Conservation (phyloP, 2,329 filamentous ascomycete species). For the Aspergillus sp. region DNA sequence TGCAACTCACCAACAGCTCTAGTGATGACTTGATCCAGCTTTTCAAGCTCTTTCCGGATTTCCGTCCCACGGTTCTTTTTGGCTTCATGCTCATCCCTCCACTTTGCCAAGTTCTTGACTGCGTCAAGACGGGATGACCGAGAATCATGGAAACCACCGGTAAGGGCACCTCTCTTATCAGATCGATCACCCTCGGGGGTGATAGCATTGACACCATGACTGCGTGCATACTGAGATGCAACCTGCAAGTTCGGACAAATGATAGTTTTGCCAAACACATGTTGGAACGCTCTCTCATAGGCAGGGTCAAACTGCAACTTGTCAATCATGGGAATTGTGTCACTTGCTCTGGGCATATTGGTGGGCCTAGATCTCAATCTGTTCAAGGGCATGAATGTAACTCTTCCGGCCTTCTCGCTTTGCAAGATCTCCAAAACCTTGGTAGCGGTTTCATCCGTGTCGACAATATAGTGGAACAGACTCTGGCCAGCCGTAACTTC, state of each 20-base stretch:
- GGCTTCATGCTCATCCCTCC: conserved; percentile 68
- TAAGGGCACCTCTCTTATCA: conserved; percentile 92
- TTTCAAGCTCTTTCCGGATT: conserved; percentile 66
- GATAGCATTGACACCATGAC: conserved; percentile 86
- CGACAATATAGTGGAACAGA: conserved; percentile 93
- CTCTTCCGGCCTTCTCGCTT: conserved; percentile 72
- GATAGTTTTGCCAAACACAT: conserved; percentile 93
- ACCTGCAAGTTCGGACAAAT: conserved; percentile 86
- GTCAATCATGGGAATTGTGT: conserved; percentile 80
- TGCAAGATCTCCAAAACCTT: conserved; percentile 75
- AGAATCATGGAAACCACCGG: conserved; percentile 87
- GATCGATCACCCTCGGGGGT: conserved; percentile 92
- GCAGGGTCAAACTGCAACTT: conserved; percentile 74
- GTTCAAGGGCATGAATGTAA: conserved; percentile 93
- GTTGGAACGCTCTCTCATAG: conserved; percentile 83
- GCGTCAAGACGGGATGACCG: conserved; percentile 82
- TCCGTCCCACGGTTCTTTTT: conserved; percentile 60
- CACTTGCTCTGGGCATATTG: conserved; percentile 78
- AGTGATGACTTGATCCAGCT: conserved; percentile 84
- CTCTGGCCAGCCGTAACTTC: conserved; percentile 91
- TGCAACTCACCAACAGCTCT: conserved; percentile 76
- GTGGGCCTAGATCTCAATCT: conserved; percentile 66
- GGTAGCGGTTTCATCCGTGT: conserved; percentile 82
- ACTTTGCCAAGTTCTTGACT: conserved; percentile 68
- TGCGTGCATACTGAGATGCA: conserved; percentile 85